Percentiles rank a stretch among this genome's conserved stretches.
These are phyloP conservation scores for Lodderomyces beijingensis DNA, from an alignment of 1,139 yeast genomes.

Conservation along the genomic window DNA sequence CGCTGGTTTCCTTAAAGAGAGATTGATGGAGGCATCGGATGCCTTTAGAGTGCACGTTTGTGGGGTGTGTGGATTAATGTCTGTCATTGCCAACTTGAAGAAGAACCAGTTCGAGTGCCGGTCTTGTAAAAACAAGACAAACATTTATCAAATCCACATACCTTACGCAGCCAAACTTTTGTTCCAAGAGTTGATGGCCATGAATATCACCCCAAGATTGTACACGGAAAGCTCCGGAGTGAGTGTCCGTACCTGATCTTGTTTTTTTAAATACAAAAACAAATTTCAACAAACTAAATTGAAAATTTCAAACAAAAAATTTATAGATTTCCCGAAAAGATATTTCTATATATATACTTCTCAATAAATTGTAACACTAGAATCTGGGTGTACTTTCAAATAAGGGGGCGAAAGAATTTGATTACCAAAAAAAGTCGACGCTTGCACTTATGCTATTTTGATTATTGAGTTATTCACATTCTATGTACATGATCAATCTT, in stretches of 20 bases:
- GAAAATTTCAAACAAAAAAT: slow-evolving; percentile 2
- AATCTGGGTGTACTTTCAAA: too few species aligned
- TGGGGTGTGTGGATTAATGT: slow-evolving; percentile 97
- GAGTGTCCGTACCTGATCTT: slow-evolving; percentile 29
- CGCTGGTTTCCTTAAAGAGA: slow-evolving; percentile 93
- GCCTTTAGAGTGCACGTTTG: slow-evolving; percentile 98
- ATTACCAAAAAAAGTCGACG: too few species aligned
- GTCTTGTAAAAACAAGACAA: slow-evolving; percentile 96
- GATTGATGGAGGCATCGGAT: slow-evolving; percentile 98
- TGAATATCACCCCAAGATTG: slow-evolving; percentile 89
- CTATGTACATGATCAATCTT: slow-evolving; percentile 4
- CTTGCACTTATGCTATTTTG: too few species aligned
- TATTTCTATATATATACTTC: slow-evolving; percentile 4
- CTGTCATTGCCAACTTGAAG: slow-evolving; percentile 93
- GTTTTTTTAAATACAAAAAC: slow-evolving; percentile 1
- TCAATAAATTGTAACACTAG: too few species aligned
- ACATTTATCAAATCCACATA: slow-evolving; percentile 93
- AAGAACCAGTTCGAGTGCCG: slow-evolving; percentile 98
- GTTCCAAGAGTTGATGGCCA: slow-evolving; percentile 98
- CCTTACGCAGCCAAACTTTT: slow-evolving; percentile 96
- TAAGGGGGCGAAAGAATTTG: too few species aligned
- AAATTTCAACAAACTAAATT: slow-evolving; percentile 3
- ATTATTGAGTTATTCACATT: too few species aligned
- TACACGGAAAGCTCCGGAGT: slow-evolving; percentile 61
- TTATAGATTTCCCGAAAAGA: too few species aligned